phyloP scores from a whole-genome alignment of 2,329 filamentous ascomycete genomes.

The Trichoderma sp. region DNA sequence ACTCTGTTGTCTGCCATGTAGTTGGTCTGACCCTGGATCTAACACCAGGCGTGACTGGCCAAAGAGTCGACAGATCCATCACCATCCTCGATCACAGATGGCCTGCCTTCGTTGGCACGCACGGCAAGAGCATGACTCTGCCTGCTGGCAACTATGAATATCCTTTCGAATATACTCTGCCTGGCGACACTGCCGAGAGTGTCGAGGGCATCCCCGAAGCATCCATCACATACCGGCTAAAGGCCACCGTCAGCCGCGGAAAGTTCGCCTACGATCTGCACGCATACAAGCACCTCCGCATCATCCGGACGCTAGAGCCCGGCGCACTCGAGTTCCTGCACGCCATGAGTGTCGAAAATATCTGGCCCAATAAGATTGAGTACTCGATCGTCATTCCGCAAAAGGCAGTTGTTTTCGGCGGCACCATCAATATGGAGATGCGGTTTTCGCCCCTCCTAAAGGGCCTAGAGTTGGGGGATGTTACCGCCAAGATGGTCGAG shows the following conservation, averaged over 20 bases:
- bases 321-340: constrained; percentile 77
- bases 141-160: constrained; percentile 80
- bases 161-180: constrained; percentile 74
- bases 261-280: constrained; percentile 87
- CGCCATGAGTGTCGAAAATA: constrained; percentile 93
- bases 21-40: constrained; percentile 54
- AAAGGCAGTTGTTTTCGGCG: constrained; percentile 93
- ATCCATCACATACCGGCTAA: constrained; percentile 86
- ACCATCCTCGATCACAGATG: constrained; percentile 70
- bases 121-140: constrained; percentile 60
- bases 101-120: constrained; percentile 61
- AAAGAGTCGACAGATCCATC: constrained; percentile 59
- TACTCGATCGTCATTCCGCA: constrained; percentile 93
- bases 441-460: constrained; percentile 86
- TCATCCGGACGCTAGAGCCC: constrained; percentile 75
- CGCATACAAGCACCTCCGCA: constrained; percentile 74
- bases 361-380: constrained; percentile 97
- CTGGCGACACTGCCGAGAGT: constrained; percentile 76
- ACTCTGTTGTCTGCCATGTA: constrained; percentile 28
- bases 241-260: constrained; percentile 82
- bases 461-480: constrained; percentile 80
- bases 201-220: constrained; percentile 86
- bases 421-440: constrained; percentile 80
- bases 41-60: constrained; percentile 59
- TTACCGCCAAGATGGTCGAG: constrained; percentile 80